Evolutionary conservation across 1,284 basidiomycete genomes (phyloP).

Genomic region (Rhodotorula sp.): DNA sequence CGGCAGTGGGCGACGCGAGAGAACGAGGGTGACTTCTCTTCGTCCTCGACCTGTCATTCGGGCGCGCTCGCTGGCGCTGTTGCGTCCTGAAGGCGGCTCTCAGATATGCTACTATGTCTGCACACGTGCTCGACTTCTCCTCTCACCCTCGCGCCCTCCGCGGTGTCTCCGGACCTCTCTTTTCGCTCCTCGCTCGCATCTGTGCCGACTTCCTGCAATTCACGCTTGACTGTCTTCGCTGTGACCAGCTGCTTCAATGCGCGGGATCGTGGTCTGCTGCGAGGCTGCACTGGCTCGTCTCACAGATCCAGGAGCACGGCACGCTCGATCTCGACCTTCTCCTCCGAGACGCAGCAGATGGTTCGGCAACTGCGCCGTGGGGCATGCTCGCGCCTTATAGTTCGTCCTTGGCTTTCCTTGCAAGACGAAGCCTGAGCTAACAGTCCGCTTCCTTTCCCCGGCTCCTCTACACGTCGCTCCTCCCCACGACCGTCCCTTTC

Average conservation of each 20-base stretch:
- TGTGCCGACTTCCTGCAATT: not conserved
- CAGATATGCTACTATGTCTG: not conserved
- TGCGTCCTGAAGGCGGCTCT: not conserved
- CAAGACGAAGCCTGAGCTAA: too few species aligned
- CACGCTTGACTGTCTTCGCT: not conserved
- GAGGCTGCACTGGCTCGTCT: conserved; percentile 46
- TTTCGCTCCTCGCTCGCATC: not conserved
- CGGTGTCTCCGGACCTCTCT: not conserved
- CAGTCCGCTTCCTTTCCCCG: too few species aligned
- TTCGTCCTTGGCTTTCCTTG: not conserved
- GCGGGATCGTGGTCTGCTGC: conserved; percentile 7
- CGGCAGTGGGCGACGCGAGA: not conserved
- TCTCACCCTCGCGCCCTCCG: not conserved
- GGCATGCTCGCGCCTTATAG: not conserved
- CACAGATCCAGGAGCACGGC: conserved; percentile 3
- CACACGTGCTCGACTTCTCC: not conserved
- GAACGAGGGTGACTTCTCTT: not conserved
- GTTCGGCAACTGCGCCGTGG: conserved; percentile 1
- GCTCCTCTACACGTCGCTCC: not conserved
- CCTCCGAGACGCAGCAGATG: not conserved
- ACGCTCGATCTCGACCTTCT: conserved; percentile 11
- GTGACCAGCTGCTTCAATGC: not conserved
- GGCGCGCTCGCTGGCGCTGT: not conserved
- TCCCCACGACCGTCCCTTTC: not conserved
- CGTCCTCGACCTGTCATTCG: not conserved